Percentiles rank a stretch among this genome's conserved stretches.
Evolutionary conservation across 2,329 filamentous ascomycete genomes (phyloP).

Genomic region (Aspergillus sclerotialis): DNA sequence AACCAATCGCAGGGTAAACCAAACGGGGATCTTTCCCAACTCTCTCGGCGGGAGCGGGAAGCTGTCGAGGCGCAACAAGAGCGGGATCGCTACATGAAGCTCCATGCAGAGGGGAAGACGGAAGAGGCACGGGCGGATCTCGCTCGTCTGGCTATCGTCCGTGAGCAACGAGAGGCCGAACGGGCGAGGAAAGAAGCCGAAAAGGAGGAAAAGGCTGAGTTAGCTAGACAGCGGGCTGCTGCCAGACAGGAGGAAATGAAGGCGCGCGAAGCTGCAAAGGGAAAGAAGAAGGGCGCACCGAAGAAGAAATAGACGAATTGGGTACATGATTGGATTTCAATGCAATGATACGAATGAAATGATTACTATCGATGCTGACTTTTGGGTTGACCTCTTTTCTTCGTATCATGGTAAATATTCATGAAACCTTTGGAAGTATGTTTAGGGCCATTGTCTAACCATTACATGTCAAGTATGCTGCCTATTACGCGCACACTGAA

Average conservation of each 20-base stretch:
- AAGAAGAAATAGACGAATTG: slow-evolving; percentile 14
- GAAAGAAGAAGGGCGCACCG: slow-evolving; percentile 22
- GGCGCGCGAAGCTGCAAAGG: slow-evolving; percentile 30
- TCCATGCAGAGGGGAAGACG: slow-evolving; percentile 92
- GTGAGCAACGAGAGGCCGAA: slow-evolving; percentile 79
- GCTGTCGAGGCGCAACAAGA: slow-evolving; percentile 79
- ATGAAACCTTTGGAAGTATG: no score
- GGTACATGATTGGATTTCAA: background rate
- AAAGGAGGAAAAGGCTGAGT: slow-evolving; percentile 47
- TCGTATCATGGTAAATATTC: no score
- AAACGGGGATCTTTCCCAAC: slow-evolving; percentile 44
- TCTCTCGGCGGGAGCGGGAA: slow-evolving; percentile 65
- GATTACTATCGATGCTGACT: no score
- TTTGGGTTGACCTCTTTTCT: no score
- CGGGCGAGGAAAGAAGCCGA: slow-evolving; percentile 73
- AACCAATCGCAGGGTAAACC: slow-evolving; percentile 37
- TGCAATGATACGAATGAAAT: no score
- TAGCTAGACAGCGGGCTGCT: slow-evolving; percentile 30
- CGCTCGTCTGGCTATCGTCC: slow-evolving; percentile 72
- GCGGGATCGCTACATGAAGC: slow-evolving; percentile 82
- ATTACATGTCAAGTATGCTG: no score
- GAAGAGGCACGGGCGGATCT: slow-evolving; percentile 89
- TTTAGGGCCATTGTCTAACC: no score
- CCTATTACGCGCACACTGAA: no score
- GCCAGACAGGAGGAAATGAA: slow-evolving; percentile 34